Percentiles rank a stretch among this genome's conserved stretches.
Evolutionary conservation across 2,329 filamentous ascomycete genomes (phyloP).

Genomic region (Aspergillus sp.): DNA sequence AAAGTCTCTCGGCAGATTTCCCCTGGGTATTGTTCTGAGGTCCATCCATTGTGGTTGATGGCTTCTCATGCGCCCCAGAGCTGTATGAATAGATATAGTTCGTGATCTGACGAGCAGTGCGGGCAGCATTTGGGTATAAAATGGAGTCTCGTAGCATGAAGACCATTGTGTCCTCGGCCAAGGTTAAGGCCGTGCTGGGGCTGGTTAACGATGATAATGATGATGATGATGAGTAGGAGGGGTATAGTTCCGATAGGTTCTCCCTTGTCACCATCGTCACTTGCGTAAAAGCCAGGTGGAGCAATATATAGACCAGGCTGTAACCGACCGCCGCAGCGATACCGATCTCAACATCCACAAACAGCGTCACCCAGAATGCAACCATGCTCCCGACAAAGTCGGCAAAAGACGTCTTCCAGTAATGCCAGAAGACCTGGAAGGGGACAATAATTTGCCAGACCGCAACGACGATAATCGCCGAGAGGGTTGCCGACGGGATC

Average conservation of each 20-base stretch:
- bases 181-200: not conserved
- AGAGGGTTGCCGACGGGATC: conserved; percentile 76
- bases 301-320: conserved; percentile 71
- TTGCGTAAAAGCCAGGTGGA: conserved; percentile 27
- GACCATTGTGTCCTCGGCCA: not conserved
- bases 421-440: conserved; percentile 86
- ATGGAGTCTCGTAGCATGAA: not conserved
- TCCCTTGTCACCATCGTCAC: not conserved
- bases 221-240: not conserved
- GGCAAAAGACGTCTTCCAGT: conserved; percentile 87
- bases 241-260: not conserved
- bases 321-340: conserved; percentile 67
- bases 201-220: too few species aligned
- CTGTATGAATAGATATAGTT: not conserved
- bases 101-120: not conserved
- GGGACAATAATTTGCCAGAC: conserved; percentile 89
- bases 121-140: not conserved
- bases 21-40: not conserved
- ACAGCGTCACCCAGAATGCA: conserved; percentile 85
- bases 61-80: not conserved
- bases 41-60: not conserved
- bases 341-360: conserved; percentile 83
- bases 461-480: conserved; percentile 91
- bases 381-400: conserved; percentile 91
- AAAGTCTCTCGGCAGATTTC: conserved; percentile 74